Percentiles rank a stretch among this genome's conserved stretches.
Conservation (phyloP, 73 alveolate genomes). For the Paramecium biaurelia region DNA sequence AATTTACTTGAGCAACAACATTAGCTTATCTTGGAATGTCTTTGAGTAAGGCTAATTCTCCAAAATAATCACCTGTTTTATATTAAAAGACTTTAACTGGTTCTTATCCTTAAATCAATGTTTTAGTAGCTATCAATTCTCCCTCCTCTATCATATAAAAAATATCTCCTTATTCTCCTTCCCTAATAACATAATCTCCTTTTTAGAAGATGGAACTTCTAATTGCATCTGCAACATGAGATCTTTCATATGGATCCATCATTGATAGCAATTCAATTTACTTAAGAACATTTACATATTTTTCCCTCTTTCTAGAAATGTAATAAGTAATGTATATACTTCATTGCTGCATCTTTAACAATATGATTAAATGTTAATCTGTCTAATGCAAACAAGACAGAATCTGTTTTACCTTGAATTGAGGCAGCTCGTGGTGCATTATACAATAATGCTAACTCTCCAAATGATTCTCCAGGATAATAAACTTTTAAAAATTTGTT, state of each 20-base stretch:
- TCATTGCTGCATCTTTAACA: conserved; percentile 87
- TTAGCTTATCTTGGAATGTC: conserved; percentile 95
- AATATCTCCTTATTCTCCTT: conserved; percentile 91
- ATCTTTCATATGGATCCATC: conserved; percentile 89
- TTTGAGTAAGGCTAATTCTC: conserved; percentile 93
- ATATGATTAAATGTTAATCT: conserved; percentile 91
- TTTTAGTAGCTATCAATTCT: conserved; percentile 85
- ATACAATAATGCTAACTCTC: conserved; percentile 89
- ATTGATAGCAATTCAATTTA: conserved; percentile 73
- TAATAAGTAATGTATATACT: neutral
- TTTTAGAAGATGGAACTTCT: conserved; percentile 67
- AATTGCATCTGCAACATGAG: conserved; percentile 89
- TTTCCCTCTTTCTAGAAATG: conserved; percentile 80
- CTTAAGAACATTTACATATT: conserved; percentile 81
- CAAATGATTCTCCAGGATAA: conserved; percentile 90
- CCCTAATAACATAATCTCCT: conserved; percentile 78
- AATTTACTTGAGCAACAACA: conserved; percentile 76
- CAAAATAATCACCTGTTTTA: conserved; percentile 90
- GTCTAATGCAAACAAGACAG: conserved; percentile 81
- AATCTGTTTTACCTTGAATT: conserved; percentile 66
- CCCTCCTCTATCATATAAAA: conserved; percentile 95
- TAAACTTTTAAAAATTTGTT: conserved; percentile 68
- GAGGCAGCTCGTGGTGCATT: conserved; percentile 95
- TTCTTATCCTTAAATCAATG: conserved; percentile 78
- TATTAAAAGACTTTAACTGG: conserved; percentile 80